Percentiles rank a stretch among this genome's conserved stretches.
phyloP scores from a whole-genome alignment of 495 filamentous ascomycete genomes.

The Penicillium bialowiezense region DNA sequence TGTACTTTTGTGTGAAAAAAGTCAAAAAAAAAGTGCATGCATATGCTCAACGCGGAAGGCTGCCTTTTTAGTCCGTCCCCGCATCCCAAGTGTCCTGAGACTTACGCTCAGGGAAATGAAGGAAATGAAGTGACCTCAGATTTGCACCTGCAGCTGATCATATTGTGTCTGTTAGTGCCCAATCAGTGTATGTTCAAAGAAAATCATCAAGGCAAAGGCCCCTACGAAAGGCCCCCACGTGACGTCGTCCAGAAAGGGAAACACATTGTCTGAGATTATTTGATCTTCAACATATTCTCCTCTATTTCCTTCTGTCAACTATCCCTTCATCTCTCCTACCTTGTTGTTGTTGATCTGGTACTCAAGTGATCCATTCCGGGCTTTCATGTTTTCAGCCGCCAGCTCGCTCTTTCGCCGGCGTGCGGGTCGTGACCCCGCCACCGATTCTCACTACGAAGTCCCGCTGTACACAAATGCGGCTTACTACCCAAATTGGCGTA shows the following conservation, averaged over 20 bases:
- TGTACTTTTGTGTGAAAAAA: conserved; percentile 2
- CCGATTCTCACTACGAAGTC: conserved; percentile 32
- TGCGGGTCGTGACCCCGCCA: conserved; percentile 20
- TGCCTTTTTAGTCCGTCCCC: conserved; percentile 1
- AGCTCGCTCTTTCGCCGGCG: conserved; percentile 20
- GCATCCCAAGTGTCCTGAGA: neutral
- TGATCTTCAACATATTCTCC: neutral
- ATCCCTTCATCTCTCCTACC: conserved; percentile 1
- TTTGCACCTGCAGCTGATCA: conserved; percentile 10
- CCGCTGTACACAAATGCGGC: conserved; percentile 64
- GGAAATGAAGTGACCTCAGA: conserved; percentile 1
- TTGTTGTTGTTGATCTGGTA: neutral
- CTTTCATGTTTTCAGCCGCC: conserved; percentile 22
- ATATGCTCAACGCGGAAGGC: conserved; percentile 1
- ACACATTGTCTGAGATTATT: neutral
- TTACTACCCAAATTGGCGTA: conserved; percentile 87
- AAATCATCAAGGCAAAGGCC: neutral
- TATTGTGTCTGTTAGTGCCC: neutral
- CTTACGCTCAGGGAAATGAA: neutral
- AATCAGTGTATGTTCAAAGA: neutral
- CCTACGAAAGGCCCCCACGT: conserved; percentile 15
- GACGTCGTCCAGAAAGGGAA: conserved; percentile 21
- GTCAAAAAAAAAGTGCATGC: conserved; percentile 3
- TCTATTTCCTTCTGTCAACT: neutral
- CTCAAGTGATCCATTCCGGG: neutral